Evolutionary conservation across 2,329 filamentous ascomycete species (phyloP).

Genomic region (Aureobasidium sp.): DNA sequence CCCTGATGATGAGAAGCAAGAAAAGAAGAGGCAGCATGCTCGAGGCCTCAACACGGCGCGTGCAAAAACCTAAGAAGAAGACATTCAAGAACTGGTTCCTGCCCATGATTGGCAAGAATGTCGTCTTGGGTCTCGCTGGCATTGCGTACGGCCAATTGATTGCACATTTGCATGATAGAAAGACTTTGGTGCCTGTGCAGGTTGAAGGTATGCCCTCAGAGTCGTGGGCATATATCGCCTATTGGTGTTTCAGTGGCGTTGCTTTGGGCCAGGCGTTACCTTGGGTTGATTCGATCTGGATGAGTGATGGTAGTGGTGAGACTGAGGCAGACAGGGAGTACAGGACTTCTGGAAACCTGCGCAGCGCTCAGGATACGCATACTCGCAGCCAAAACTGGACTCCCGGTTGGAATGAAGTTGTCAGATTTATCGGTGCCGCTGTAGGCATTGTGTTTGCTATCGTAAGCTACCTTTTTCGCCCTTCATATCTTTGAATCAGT

Average conservation of each 20-base stretch:
- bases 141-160: constrained; percentile 77
- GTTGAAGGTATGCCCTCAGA: constrained; percentile 49
- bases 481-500: not conserved
- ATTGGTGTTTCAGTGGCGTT: constrained; percentile 79
- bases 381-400: constrained; percentile 20
- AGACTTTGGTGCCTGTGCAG: constrained; percentile 56
- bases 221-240: constrained; percentile 61
- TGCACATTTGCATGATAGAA: constrained; percentile 66
- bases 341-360: constrained; percentile 5
- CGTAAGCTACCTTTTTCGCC: constrained; percentile 48
- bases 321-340: constrained; percentile 26
- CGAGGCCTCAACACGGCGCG: constrained; percentile 13
- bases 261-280: constrained; percentile 72
- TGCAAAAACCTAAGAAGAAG: constrained; percentile 15
- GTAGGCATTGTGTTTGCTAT: constrained; percentile 73
- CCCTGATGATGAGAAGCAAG: constrained; percentile 6
- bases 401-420: constrained; percentile 69
- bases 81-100: constrained; percentile 32
- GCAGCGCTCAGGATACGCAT: constrained; percentile 14
- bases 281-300: constrained; percentile 74
- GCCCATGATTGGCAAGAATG: constrained; percentile 33
- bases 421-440: constrained; percentile 63
- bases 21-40: constrained; percentile 17
- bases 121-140: constrained; percentile 69
- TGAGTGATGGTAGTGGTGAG: constrained; percentile 35